A percentile compares a stretch with the other conserved stretches of the same genome.
Evolutionary conservation across 1,139 yeast genomes (phyloP).

Genomic region (Yamadazyma diospyri): DNA sequence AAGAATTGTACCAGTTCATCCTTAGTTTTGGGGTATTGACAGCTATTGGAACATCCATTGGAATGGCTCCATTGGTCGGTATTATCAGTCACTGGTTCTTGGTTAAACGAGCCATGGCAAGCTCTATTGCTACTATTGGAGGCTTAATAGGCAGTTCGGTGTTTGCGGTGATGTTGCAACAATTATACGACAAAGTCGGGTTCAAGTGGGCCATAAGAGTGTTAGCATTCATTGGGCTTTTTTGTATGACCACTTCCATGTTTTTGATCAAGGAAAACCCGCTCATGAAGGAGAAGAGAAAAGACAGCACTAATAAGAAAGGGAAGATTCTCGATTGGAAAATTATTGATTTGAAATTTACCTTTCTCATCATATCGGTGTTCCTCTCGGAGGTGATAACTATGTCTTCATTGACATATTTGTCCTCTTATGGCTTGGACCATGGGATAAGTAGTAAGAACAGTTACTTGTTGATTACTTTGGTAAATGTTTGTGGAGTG

Average conservation of each 20-base stretch:
- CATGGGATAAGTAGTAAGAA: conserved; percentile 36
- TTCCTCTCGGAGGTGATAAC: conserved; percentile 47
- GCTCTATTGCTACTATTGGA: conserved; percentile 58
- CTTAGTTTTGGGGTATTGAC: conserved; percentile 53
- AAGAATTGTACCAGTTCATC: conserved; percentile 54
- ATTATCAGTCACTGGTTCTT: conserved; percentile 62
- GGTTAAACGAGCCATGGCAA: conserved; percentile 51
- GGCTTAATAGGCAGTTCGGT: conserved; percentile 62
- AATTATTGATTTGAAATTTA: conserved; percentile 37
- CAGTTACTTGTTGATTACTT: conserved; percentile 45
- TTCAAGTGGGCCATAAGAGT: conserved; percentile 62
- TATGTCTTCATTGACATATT: conserved; percentile 48
- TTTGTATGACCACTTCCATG: conserved; percentile 34
- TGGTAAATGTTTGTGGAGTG: conserved; percentile 45
- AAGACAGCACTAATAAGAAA: background rate
- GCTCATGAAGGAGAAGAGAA: background rate
- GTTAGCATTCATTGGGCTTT: conserved; percentile 47
- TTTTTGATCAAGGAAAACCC: conserved; percentile 37
- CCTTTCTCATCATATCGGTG: conserved; percentile 39
- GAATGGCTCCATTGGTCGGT: conserved; percentile 59
- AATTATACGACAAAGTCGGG: conserved; percentile 45
- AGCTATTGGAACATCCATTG: conserved; percentile 55
- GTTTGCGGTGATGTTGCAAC: conserved; percentile 53
- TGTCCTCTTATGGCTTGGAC: conserved; percentile 48
- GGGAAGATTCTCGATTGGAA: conserved; percentile 15